A percentile compares a stretch with the other conserved stretches of the same genome.
phyloP scores from a whole-genome alignment of 1,284 basidiomycete species.

The Termitomyces sp. region DNA sequence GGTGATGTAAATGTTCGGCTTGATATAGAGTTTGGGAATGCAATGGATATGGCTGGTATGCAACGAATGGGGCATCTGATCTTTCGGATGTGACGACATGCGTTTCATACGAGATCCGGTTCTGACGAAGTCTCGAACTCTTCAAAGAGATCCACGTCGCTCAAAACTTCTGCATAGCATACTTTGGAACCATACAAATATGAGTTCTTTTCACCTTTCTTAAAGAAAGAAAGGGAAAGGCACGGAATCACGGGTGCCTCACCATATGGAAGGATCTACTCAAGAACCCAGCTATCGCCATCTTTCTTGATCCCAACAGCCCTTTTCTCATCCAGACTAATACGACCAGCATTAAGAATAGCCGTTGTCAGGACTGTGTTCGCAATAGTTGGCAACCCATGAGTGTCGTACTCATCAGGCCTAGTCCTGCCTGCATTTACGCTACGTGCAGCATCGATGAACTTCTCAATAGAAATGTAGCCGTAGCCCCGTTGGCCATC shows the following conservation, averaged over 20 bases:
- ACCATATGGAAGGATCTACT: conserved; percentile 34
- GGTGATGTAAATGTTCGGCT: too few species aligned
- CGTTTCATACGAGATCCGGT: not conserved
- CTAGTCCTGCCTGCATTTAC: conserved; percentile 70
- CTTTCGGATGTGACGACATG: not conserved
- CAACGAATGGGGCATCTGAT: not conserved
- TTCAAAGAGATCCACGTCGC: not conserved
- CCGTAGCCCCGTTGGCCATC: conserved; percentile 92
- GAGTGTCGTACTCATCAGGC: conserved; percentile 70
- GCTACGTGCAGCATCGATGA: conserved; percentile 73
- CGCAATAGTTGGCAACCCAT: conserved; percentile 82
- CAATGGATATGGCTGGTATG: not conserved
- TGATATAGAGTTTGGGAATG: not conserved
- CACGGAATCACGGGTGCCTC: not conserved
- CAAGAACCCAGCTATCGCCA: conserved; percentile 63
- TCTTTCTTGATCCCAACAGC: conserved; percentile 72
- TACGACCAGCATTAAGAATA: conserved; percentile 85
- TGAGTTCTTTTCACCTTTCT: conserved; percentile 10
- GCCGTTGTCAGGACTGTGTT: conserved; percentile 89
- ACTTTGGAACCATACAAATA: conserved; percentile 2
- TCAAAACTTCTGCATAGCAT: not conserved
- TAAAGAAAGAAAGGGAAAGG: conserved; percentile 1
- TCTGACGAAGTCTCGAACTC: conserved; percentile 1
- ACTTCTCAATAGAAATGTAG: conserved; percentile 89
- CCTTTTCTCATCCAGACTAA: conserved; percentile 84